Conservation (phyloP, 352 stramenopile species). For the Phytophthora idaei region DNA sequence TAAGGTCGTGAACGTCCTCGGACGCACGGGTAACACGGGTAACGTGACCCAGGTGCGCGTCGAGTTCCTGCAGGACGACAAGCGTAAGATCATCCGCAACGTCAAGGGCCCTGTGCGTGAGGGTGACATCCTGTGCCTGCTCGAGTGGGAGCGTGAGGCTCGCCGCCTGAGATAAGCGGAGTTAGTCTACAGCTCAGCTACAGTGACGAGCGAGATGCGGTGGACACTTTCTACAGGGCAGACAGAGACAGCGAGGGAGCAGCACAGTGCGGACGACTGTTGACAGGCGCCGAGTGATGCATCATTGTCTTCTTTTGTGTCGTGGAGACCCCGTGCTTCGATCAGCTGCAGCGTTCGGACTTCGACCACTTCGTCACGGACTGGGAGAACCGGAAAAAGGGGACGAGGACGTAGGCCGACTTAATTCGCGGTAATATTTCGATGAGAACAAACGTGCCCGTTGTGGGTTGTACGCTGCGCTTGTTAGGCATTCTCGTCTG, state of each 20-base stretch:
- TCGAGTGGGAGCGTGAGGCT: conserved; percentile 99
- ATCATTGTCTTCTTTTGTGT: conserved; percentile 20
- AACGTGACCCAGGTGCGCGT: conserved; percentile 99
- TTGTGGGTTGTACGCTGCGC: conserved; percentile 15
- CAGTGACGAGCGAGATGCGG: conserved; percentile 16
- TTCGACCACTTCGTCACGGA: conserved; percentile 26
- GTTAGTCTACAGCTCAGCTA: conserved; percentile 28
- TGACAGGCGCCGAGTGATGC: conserved; percentile 15
- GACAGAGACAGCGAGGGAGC: conserved; percentile 1
- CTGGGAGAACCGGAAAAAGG: conserved; percentile 23
- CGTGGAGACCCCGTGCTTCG: conserved; percentile 13
- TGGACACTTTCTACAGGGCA: conserved; percentile 15
- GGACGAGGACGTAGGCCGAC: conserved; percentile 38
- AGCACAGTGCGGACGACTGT: conserved; percentile 21
- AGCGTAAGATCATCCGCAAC: conserved; percentile 99
- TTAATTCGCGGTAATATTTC: conserved; percentile 69
- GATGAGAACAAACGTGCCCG: conserved; percentile 48
- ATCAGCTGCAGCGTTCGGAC: conserved; percentile 24
- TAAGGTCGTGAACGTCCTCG: conserved; percentile 99
- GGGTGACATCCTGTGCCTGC: conserved; percentile 98
- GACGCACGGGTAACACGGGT: conserved; percentile 99
- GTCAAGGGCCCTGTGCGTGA: conserved; percentile 99
- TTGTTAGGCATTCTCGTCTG: not conserved
- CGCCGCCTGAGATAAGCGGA: conserved; percentile 95
- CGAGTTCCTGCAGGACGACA: conserved; percentile 99